Evolutionary conservation across 2,329 filamentous ascomycete species (phyloP).

Genomic region (Alternaria consortialis): DNA sequence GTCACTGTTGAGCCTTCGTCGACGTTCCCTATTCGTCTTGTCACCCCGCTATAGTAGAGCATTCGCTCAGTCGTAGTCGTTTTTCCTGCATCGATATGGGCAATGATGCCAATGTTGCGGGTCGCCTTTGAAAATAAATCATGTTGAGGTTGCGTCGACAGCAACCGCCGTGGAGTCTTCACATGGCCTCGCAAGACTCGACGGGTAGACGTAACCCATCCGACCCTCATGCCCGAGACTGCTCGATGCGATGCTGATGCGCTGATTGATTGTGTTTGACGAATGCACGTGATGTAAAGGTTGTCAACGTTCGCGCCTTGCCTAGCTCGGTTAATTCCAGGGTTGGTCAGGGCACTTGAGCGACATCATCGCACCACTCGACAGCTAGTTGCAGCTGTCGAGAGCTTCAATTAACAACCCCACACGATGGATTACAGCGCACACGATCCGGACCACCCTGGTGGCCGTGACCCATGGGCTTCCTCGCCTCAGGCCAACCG

Average conservation of each 20-base stretch:
- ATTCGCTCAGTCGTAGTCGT: conserved; percentile 99
- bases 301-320: conserved; percentile 37
- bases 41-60: conserved; percentile 95
- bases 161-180: conserved; percentile 38
- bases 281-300: conserved; percentile 38
- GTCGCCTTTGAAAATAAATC: conserved; percentile 71
- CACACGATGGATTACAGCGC: conserved; percentile 71
- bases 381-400: conserved; percentile 30
- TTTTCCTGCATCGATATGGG: conserved; percentile 98
- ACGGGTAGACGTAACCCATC: conserved; percentile 48
- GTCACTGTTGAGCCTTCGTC: conserved; percentile 97
- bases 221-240: conserved; percentile 45
- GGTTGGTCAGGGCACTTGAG: conserved; percentile 15
- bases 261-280: conserved; percentile 13
- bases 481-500: conserved; percentile 64
- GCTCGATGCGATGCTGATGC: conserved; percentile 14
- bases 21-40: conserved; percentile 87
- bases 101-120: conserved; percentile 97
- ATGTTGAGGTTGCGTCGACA: conserved; percentile 35
- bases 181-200: conserved; percentile 46
- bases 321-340: conserved; percentile 35
- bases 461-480: conserved; percentile 70
- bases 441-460: conserved; percentile 66
- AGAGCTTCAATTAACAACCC: conserved; percentile 33
- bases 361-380: conserved; percentile 30